Percentiles rank a stretch among this genome's conserved stretches.
Conservation (phyloP, 495 filamentous ascomycete genomes). For the Penicillium turbatum region DNA sequence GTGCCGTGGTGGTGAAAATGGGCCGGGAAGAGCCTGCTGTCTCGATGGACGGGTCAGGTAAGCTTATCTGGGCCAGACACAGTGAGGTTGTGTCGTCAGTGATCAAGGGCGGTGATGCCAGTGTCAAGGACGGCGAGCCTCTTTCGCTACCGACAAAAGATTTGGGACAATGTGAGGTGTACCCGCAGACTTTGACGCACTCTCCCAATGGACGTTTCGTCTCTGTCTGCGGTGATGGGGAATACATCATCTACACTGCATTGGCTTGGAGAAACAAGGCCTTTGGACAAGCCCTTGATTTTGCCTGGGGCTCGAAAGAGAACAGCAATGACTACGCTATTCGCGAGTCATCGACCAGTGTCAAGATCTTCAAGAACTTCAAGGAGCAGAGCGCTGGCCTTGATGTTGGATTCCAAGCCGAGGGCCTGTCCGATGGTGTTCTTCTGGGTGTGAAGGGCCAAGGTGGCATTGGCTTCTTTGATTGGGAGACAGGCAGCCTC, state of each 20-base stretch:
- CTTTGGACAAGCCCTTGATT: slow-evolving; percentile 91
- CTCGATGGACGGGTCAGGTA: slow-evolving; percentile 93
- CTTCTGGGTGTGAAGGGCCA: slow-evolving; percentile 94
- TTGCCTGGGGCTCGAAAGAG: slow-evolving; percentile 95
- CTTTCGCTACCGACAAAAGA: slow-evolving; percentile 89
- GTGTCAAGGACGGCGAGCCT: slow-evolving; percentile 81
- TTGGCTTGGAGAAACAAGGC: slow-evolving; percentile 97
- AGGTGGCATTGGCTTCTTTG: slow-evolving; percentile 91
- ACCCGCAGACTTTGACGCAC: slow-evolving; percentile 88
- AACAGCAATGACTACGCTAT: slow-evolving; percentile 99
- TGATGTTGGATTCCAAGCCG: slow-evolving; percentile 93
- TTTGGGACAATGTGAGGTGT: slow-evolving; percentile 90
- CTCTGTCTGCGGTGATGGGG: slow-evolving; percentile 93
- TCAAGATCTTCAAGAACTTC: slow-evolving; percentile 97
- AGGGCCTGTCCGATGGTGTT: slow-evolving; percentile 84
- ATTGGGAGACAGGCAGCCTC: slow-evolving; percentile 86
- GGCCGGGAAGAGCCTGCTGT: slow-evolving; percentile 95
- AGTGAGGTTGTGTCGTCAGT: slow-evolving; percentile 91
- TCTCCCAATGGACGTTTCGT: slow-evolving; percentile 98
- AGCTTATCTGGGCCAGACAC: slow-evolving; percentile 92
- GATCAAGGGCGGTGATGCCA: slow-evolving; percentile 84
- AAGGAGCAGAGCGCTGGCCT: slow-evolving; percentile 85
- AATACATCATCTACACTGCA: slow-evolving; percentile 98
- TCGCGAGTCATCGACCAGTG: slow-evolving; percentile 83
- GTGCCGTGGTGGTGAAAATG: slow-evolving; percentile 95